Conservation (phyloP, 2,329 filamentous ascomycete species). For the Penicillium vulpinum region DNA sequence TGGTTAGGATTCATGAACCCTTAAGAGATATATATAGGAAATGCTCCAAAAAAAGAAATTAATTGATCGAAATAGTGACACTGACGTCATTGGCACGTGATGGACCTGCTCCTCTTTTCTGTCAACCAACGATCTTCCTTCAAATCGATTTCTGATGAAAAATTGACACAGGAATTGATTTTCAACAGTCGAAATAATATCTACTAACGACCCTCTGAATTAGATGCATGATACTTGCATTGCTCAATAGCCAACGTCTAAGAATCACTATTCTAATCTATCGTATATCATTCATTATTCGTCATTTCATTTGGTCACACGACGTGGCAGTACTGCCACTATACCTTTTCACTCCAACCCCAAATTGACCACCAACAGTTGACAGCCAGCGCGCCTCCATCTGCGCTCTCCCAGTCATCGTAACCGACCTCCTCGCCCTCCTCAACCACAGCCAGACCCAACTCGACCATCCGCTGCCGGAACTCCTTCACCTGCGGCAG, state of each 20-base stretch:
- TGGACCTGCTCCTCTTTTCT: conserved; percentile 1
- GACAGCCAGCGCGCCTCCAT: conserved; percentile 45
- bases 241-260: conserved; percentile 13
- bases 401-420: conserved; percentile 49
- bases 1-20: not conserved
- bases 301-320: conserved; percentile 27
- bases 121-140: conserved; percentile 1
- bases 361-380: conserved; percentile 52
- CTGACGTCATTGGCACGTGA: conserved; percentile 25
- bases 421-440: conserved; percentile 49
- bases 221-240: not conserved
- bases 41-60: not conserved
- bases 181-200: not conserved
- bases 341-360: conserved; percentile 44
- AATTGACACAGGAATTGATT: not conserved
- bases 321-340: conserved; percentile 1
- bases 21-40: not conserved
- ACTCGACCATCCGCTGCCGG: conserved; percentile 57
- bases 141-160: not conserved
- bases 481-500: conserved; percentile 64
- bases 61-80: not conserved
- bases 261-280: conserved; percentile 22
- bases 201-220: not conserved
- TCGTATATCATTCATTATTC: conserved; percentile 33
- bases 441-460: conserved; percentile 56